Percentiles rank a stretch among this genome's conserved stretches.
phyloP scores from a whole-genome alignment of 2,329 filamentous ascomycete species.

The Fusarium nisikadoi region DNA sequence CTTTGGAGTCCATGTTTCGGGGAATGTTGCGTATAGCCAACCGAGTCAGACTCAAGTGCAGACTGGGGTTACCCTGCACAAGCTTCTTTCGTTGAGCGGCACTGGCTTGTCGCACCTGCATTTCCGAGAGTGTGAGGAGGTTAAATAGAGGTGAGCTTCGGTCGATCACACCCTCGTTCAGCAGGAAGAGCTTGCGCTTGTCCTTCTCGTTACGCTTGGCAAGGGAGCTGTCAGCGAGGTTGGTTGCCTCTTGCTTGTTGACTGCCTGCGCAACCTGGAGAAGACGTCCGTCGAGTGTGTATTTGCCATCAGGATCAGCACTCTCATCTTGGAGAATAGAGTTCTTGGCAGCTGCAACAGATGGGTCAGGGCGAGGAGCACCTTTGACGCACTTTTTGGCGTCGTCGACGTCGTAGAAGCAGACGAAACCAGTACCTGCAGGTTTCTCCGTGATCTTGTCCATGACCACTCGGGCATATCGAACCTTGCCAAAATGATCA shows the following conservation, averaged over 20 bases:
- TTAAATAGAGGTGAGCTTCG: constrained; percentile 81
- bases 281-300: constrained; percentile 90
- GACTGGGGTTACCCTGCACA: constrained; percentile 88
- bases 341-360: constrained; percentile 66
- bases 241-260: constrained; percentile 80
- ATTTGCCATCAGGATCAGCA: constrained; percentile 82
- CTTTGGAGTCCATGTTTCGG: constrained; percentile 82
- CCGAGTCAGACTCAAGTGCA: constrained; percentile 89
- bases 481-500: constrained; percentile 83
- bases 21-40: constrained; percentile 93
- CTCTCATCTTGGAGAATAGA: constrained; percentile 91
- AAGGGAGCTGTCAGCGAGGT: constrained; percentile 76
- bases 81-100: constrained; percentile 87
- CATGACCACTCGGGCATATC: constrained; percentile 91
- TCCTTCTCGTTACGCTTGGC: constrained; percentile 77
- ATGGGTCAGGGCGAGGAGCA: constrained; percentile 70
- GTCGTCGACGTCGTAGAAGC: constrained; percentile 83
- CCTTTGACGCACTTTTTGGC: constrained; percentile 79
- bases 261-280: constrained; percentile 88
- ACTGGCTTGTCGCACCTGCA: constrained; percentile 89
- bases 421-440: constrained; percentile 93
- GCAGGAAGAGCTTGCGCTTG: constrained; percentile 87
- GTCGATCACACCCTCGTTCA: constrained; percentile 86
- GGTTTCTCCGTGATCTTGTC: constrained; percentile 87
- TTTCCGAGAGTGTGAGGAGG: constrained; percentile 79